Evolutionary conservation across 331 rosid species (phyloP), one percentile per base, ranked within the genome.

Genomic region (Quercus lobata): DNA sequence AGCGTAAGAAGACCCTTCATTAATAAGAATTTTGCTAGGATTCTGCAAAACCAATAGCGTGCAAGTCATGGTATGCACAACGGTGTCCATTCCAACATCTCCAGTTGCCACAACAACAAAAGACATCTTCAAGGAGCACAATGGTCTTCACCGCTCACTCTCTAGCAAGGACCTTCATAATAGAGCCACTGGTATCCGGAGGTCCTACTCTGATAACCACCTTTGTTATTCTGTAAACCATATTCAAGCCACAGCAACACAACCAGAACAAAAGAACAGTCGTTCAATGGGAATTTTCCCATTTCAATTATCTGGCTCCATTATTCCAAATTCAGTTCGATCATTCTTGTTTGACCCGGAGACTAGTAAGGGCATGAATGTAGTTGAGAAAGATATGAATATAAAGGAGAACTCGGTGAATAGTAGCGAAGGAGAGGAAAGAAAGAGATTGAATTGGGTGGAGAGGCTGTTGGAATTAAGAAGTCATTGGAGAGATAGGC

Each of bases 401-500:
- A 11, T 25, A 78, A 83, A 62, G 81, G 92, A 81, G 66, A 74
- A 41, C 54, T 69, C 7, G 34, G 69, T n/a, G 81, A 83, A 54
- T 60, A 46, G 63, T 24, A 25, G 57, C 34, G 83, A 69, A 70
- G 95, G 69, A 29, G 90, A 85, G 44, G 85, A 78, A 69, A 79
- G 62, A 29, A 86, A 88, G 78, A 88, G 78, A 85, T 88, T 93
- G 34, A 96, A 93, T 65, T 93, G 99, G 98, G 81, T 96, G 22
- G 94, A 90, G 88, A 93, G 99, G 85, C 90, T 96, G 62, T 29
- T 91, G 91, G 93, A 96, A 74, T 85, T 96, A 46, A 89, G 93
- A 83, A 90, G 92, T 77, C 91, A 79, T 49, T 96, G 99, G 99
- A 85, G 82, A 78, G 82, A 81, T 44, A 81, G 79, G 82, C 52